Conservation (phyloP, 805 yeast species). For the Metschnikowia orientalis region DNA sequence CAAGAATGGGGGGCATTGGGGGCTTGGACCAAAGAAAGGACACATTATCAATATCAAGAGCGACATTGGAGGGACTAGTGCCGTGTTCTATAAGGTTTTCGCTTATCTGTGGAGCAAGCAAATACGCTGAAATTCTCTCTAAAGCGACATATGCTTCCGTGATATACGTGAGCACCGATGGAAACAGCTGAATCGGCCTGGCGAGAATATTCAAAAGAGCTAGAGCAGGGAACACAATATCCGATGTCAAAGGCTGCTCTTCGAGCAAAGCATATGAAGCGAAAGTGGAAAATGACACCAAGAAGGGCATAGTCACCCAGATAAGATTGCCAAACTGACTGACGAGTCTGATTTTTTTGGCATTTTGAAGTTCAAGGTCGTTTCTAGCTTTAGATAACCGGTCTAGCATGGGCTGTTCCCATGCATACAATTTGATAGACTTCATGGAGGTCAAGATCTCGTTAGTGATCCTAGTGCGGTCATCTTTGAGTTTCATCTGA, state of each 20-base stretch:
- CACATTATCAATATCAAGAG: constrained; percentile 8
- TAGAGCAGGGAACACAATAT: constrained; percentile 65
- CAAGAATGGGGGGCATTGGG: not conserved
- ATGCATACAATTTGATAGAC: constrained; percentile 24
- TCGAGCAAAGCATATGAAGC: constrained; percentile 46
- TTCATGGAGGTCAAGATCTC: constrained; percentile 24
- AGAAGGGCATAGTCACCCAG: constrained; percentile 62
- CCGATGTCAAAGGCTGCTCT: constrained; percentile 54
- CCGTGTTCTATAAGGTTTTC: constrained; percentile 8
- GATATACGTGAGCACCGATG: constrained; percentile 50
- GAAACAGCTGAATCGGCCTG: constrained; percentile 56
- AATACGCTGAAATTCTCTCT: constrained; percentile 47
- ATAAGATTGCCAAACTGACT: constrained; percentile 46
- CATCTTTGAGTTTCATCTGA: constrained; percentile 20
- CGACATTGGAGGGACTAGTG: not conserved
- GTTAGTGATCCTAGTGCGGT: constrained; percentile 20
- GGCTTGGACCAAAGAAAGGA: constrained; percentile 16
- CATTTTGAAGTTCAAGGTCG: constrained; percentile 18
- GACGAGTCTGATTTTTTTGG: constrained; percentile 22
- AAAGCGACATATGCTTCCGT: constrained; percentile 59
- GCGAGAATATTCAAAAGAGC: constrained; percentile 55
- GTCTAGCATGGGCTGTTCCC: constrained; percentile 25
- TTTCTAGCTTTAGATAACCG: constrained; percentile 21
- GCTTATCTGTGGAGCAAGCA: constrained; percentile 25
- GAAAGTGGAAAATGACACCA: constrained; percentile 61